phyloP scores from a whole-genome alignment of 2,329 filamentous ascomycete genomes.

The Byssoonygena ceratinophila region DNA sequence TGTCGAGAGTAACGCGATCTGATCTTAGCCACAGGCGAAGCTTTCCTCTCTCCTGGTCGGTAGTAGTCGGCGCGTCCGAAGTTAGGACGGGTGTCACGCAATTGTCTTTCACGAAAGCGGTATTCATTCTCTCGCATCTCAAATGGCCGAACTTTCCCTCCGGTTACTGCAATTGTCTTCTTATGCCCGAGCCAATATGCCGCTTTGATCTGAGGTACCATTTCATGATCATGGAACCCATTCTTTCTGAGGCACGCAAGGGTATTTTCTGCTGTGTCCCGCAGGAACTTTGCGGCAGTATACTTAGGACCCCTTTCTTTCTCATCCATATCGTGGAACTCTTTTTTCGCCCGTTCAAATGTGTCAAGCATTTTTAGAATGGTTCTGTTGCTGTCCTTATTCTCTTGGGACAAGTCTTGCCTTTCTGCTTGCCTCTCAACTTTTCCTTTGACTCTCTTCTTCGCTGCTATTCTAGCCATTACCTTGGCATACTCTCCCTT shows the following conservation, averaged over 20 bases:
- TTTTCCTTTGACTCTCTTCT: background rate
- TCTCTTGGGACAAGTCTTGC: background rate
- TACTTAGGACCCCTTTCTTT: conserved; percentile 20
- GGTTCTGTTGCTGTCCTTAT: conserved; percentile 2
- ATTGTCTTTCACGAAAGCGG: background rate
- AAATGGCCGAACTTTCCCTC: conserved; percentile 9
- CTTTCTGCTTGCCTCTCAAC: background rate
- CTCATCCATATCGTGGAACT: conserved; percentile 26
- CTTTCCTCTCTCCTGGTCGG: conserved; percentile 16
- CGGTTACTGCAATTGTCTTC: conserved; percentile 26
- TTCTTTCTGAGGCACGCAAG: conserved; percentile 27
- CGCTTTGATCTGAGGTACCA: conserved; percentile 27
- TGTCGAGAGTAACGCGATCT: background rate
- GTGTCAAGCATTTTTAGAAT: conserved; percentile 16
- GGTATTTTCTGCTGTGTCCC: conserved; percentile 37
- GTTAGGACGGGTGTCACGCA: conserved; percentile 3
- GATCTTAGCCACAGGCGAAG: background rate
- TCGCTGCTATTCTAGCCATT: background rate
- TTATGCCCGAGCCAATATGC: conserved; percentile 28
- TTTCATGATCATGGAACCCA: conserved; percentile 19
- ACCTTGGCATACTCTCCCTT: background rate
- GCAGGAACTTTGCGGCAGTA: conserved; percentile 32
- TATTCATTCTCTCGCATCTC: conserved; percentile 11
- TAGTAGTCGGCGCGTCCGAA: conserved; percentile 22
- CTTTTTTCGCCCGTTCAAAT: conserved; percentile 30